Conservation (phyloP, 2,329 filamentous ascomycete species). For the Fusarium subtropicale region DNA sequence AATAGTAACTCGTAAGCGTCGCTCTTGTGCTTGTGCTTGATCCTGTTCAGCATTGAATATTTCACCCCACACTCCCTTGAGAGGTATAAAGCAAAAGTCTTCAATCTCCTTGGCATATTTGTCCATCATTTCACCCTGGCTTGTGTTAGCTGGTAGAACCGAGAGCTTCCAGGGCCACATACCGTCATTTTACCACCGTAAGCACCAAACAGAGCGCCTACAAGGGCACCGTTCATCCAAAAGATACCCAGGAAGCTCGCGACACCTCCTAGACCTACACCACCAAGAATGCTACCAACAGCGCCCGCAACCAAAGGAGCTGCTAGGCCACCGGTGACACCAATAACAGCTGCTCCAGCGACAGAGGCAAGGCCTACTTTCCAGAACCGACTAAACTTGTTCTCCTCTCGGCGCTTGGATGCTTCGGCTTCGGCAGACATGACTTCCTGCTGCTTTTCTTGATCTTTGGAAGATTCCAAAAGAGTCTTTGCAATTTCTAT, state of each 20-base stretch:
- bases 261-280: conserved; percentile 84
- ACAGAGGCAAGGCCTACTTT: conserved; percentile 92
- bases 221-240: conserved; percentile 85
- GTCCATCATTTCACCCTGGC: conserved; percentile 82
- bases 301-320: conserved; percentile 89
- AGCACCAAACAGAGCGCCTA: conserved; percentile 88
- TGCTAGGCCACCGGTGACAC: conserved; percentile 89
- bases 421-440: conserved; percentile 83
- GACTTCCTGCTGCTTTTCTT: conserved; percentile 53
- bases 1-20: conserved; percentile 81
- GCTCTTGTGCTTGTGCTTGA: conserved; percentile 47
- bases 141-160: conserved; percentile 24
- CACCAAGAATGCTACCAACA: conserved; percentile 85
- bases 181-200: conserved; percentile 82
- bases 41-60: conserved; percentile 31
- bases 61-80: conserved; percentile 62
- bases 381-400: conserved; percentile 79
- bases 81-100: conserved; percentile 82
- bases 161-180: conserved; percentile 19
- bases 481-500: conserved; percentile 80
- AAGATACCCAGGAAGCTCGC: conserved; percentile 88
- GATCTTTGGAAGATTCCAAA: conserved; percentile 69
- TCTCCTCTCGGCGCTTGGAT: conserved; percentile 77
- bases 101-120: conserved; percentile 88
- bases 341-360: conserved; percentile 89